Conservation (phyloP, 805 yeast genomes). For the Kuraishia molischiana region DNA sequence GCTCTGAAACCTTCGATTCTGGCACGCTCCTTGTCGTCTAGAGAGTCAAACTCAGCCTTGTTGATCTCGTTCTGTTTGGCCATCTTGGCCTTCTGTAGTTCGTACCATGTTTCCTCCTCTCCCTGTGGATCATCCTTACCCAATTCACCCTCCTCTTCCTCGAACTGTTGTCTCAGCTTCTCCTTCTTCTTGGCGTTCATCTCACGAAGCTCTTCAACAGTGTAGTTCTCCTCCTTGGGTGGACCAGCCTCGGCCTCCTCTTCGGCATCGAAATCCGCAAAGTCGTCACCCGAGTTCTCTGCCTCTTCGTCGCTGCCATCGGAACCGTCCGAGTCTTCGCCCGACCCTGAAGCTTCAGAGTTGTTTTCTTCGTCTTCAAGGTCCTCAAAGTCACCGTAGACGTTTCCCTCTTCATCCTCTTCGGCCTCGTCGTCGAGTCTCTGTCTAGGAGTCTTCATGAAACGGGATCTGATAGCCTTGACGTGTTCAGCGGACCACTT, state of each 20-base stretch:
- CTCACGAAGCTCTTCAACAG: constrained; percentile 69
- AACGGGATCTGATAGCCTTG: neutral
- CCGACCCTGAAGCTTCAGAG: constrained; percentile 7
- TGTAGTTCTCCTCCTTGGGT: constrained; percentile 30
- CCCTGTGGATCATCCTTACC: constrained; percentile 76
- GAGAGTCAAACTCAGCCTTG: constrained; percentile 60
- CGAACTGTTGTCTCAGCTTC: constrained; percentile 79
- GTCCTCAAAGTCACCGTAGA: constrained; percentile 33
- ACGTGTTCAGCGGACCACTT: constrained; percentile 28
- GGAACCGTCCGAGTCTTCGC: constrained; percentile 21
- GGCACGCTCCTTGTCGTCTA: constrained; percentile 70
- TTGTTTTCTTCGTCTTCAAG: constrained; percentile 13
- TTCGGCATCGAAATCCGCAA: constrained; percentile 46
- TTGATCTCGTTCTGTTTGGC: constrained; percentile 94
- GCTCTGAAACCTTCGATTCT: constrained; percentile 88
- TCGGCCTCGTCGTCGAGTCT: constrained; percentile 15
- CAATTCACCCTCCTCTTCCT: constrained; percentile 55
- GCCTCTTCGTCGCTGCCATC: constrained; percentile 22
- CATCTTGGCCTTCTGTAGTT: constrained; percentile 92
- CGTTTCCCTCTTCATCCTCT: constrained; percentile 36
- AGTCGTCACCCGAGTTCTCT: constrained; percentile 29
- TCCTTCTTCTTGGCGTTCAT: constrained; percentile 86
- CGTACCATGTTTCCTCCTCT: constrained; percentile 96
- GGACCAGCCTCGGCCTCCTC: constrained; percentile 30
- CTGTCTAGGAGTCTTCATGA: constrained; percentile 31